Percentiles rank a stretch among this genome's conserved stretches.
Evolutionary conservation across 139 green algal species (phyloP).

Genomic region (Asterochloris sp.): DNA sequence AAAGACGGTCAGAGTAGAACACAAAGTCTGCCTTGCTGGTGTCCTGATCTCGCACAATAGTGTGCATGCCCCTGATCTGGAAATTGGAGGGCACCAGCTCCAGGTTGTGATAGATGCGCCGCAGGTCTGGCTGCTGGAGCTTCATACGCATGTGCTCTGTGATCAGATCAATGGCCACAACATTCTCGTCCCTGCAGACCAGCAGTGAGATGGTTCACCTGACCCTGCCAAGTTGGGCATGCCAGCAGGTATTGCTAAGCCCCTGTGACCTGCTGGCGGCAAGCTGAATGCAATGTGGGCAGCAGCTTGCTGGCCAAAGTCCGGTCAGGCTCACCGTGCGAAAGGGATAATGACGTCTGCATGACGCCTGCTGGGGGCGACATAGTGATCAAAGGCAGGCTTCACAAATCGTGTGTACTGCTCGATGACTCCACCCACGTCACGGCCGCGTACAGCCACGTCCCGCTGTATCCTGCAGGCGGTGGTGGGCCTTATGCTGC

Average conservation of each 20-base stretch:
- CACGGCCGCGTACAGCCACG: constrained; percentile 75
- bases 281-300: neutral
- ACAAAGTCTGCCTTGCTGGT: constrained; percentile 91
- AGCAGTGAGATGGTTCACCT: neutral
- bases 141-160: constrained; percentile 94
- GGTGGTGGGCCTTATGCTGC: too few species aligned
- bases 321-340: constrained; percentile 23
- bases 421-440: constrained; percentile 87
- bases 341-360: constrained; percentile 97
- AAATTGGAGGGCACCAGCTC: constrained; percentile 91
- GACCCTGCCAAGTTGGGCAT: neutral
- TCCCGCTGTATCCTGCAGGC: constrained; percentile 84
- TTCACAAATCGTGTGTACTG: constrained; percentile 96
- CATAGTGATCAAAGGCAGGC: constrained; percentile 90
- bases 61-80: constrained; percentile 96
- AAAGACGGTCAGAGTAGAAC: constrained; percentile 89
- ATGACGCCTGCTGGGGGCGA: constrained; percentile 73
- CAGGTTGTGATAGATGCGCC: constrained; percentile 88
- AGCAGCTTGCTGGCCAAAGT: neutral
- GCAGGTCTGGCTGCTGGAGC: constrained; percentile 88
- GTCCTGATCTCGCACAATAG: constrained; percentile 84
- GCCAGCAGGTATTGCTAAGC: neutral
- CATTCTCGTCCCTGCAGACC: constrained; percentile 44
- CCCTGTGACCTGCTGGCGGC: neutral
- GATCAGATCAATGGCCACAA: constrained; percentile 97